phyloP scores from a whole-genome alignment of 2,329 filamentous ascomycete genomes.

The Chaetomiaceae sp. region DNA sequence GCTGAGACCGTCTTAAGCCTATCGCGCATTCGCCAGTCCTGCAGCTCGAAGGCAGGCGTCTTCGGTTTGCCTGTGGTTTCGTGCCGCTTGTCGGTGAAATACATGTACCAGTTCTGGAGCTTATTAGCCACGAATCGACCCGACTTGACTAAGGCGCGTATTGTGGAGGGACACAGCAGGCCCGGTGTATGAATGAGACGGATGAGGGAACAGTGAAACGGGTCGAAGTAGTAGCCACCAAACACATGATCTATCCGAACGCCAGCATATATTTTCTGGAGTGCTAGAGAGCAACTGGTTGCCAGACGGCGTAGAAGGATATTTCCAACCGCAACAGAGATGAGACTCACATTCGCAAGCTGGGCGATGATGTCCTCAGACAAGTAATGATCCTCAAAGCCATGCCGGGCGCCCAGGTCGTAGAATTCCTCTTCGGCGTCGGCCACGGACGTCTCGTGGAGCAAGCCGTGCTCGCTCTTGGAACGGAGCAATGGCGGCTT shows the following conservation, averaged over 20 bases:
- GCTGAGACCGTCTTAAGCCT: constrained; percentile 94
- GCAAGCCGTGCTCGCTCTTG: constrained; percentile 49
- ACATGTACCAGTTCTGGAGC: constrained; percentile 93
- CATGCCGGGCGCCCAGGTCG: constrained; percentile 64
- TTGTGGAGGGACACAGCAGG: too few species aligned
- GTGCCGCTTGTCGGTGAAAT: constrained; percentile 96
- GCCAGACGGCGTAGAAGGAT: neutral
- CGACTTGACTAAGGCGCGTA: neutral
- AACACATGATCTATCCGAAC: too few species aligned
- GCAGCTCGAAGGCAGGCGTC: constrained; percentile 56
- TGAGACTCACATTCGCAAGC: constrained; percentile 62
- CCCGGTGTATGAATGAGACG: neutral
- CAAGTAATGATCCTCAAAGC: constrained; percentile 88
- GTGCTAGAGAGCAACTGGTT: constrained; percentile 3
- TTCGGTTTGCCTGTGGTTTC: constrained; percentile 88
- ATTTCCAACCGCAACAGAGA: neutral
- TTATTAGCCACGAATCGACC: constrained; percentile 10
- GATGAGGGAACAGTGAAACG: too few species aligned
- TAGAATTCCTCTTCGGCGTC: constrained; percentile 41
- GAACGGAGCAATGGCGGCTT: constrained; percentile 51
- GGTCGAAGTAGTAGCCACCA: too few species aligned
- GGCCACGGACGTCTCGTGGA: constrained; percentile 27
- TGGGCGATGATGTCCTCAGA: constrained; percentile 83
- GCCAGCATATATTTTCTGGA: too few species aligned
- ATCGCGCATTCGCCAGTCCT: constrained; percentile 97